Evolutionary conservation across 345 rosid species (phyloP).

Genomic region (Lagerstroemia speciosa): DNA sequence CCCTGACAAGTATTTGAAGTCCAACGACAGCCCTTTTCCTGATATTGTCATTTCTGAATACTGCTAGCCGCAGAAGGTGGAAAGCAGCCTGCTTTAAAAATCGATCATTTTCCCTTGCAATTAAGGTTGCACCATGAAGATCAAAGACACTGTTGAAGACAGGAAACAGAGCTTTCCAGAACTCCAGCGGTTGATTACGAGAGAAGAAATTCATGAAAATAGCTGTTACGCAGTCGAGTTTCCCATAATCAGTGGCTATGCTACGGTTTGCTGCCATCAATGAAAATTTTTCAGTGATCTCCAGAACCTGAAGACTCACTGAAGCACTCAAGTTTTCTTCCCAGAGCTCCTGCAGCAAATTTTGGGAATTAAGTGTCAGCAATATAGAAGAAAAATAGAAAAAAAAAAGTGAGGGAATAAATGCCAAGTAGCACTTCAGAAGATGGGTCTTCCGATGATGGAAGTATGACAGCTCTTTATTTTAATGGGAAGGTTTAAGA

Average conservation of each 20-base stretch:
- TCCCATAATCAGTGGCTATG: constrained; percentile 92
- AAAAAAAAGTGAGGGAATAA: not conserved
- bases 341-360: constrained; percentile 84
- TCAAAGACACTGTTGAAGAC: constrained; percentile 69
- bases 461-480: not conserved
- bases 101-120: constrained; percentile 99
- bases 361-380: constrained; percentile 1
- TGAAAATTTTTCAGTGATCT: constrained; percentile 81
- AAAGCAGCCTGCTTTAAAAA: constrained; percentile 95
- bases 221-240: constrained; percentile 90
- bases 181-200: constrained; percentile 81
- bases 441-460: not conserved
- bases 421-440: not conserved
- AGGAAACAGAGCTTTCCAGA: constrained; percentile 85
- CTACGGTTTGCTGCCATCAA: constrained; percentile 75
- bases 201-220: constrained; percentile 83
- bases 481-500: constrained; percentile 7
- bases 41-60: constrained; percentile 87
- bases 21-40: constrained; percentile 94
- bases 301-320: constrained; percentile 96
- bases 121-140: constrained; percentile 91
- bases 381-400: not conserved
- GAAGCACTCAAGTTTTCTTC: constrained; percentile 98
- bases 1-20: constrained; percentile 89
- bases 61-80: constrained; percentile 93